These are phyloP conservation scores for Coemansia sp. DNA, from an alignment of 192 early-diverging fungal genomes.

Conservation along the genomic window DNA sequence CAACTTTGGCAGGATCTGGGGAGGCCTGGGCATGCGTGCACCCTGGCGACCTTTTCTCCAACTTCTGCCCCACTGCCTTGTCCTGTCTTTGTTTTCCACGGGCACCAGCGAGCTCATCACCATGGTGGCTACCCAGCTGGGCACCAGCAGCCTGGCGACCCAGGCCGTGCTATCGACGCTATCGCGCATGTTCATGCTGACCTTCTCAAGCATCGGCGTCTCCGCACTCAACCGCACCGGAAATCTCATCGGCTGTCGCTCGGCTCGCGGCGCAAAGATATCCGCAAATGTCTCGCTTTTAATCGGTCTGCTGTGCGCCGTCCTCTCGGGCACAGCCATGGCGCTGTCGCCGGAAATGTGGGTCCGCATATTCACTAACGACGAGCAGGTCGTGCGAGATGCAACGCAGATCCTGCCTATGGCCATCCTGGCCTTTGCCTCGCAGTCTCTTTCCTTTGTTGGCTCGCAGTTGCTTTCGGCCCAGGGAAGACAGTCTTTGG, in stretches of 20 bases:
- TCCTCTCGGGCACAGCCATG: constrained; percentile 46
- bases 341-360: constrained; percentile 21
- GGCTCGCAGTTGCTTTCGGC: constrained; percentile 59
- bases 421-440: constrained; percentile 20
- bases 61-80: constrained; percentile 29
- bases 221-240: constrained; percentile 80
- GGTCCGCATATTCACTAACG: constrained; percentile 56
- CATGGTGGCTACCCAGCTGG: constrained; percentile 77
- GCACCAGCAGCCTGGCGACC: constrained; percentile 66
- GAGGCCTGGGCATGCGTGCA: constrained; percentile 18
- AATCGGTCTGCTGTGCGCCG: constrained; percentile 10
- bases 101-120: constrained; percentile 66
- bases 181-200: constrained; percentile 63
- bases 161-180: constrained; percentile 79
- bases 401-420: constrained; percentile 21
- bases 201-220: constrained; percentile 69
- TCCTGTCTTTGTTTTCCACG: constrained; percentile 37
- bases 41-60: constrained; percentile 35
- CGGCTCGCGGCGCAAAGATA: constrained; percentile 31
- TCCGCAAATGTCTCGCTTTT: constrained; percentile 26
- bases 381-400: constrained; percentile 11
- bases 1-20: constrained; percentile 29
- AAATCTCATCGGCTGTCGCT: constrained; percentile 61
- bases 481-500: constrained; percentile 54
- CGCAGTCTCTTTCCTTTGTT: constrained; percentile 56